Evolutionary conservation across 495 filamentous ascomycete species (phyloP).

Genomic region (Podospora didyma): DNA sequence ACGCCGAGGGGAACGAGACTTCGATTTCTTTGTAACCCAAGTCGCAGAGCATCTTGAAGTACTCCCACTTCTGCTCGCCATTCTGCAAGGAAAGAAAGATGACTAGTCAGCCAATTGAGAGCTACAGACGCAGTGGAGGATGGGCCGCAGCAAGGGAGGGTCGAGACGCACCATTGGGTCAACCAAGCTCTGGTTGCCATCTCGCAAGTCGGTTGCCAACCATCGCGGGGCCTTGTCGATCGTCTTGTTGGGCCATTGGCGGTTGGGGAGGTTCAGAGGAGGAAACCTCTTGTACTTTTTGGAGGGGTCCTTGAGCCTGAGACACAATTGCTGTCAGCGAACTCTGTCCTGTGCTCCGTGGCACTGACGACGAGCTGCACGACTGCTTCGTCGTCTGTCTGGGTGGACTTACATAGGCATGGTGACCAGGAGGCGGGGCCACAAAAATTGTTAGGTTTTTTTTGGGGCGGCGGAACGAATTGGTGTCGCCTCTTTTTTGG

Average conservation of each 20-base stretch:
- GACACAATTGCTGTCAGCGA: conserved; percentile 11
- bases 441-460: conserved; percentile 1
- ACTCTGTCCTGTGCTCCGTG: conserved; percentile 14
- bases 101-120: conserved; percentile 23
- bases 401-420: conserved; percentile 35
- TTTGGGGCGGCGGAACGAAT: neutral
- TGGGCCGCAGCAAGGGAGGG: neutral
- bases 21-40: conserved; percentile 99
- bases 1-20: conserved; percentile 91
- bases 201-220: conserved; percentile 80
- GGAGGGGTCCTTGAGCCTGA: conserved; percentile 90
- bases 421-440: conserved; percentile 8
- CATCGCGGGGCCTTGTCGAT: conserved; percentile 78
- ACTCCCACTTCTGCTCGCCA: conserved; percentile 87
- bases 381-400: neutral
- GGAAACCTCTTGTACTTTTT: conserved; percentile 79
- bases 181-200: conserved; percentile 85
- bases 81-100: conserved; percentile 49
- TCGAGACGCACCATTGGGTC: conserved; percentile 77
- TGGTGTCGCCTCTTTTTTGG: neutral
- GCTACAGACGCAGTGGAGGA: neutral
- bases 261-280: conserved; percentile 75
- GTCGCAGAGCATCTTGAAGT: conserved; percentile 90
- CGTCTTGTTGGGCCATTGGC: conserved; percentile 85
- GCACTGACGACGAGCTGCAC: conserved; percentile 1